phyloP scores from a whole-genome alignment of 345 rosid genomes.

The Lepidium didymum region DNA sequence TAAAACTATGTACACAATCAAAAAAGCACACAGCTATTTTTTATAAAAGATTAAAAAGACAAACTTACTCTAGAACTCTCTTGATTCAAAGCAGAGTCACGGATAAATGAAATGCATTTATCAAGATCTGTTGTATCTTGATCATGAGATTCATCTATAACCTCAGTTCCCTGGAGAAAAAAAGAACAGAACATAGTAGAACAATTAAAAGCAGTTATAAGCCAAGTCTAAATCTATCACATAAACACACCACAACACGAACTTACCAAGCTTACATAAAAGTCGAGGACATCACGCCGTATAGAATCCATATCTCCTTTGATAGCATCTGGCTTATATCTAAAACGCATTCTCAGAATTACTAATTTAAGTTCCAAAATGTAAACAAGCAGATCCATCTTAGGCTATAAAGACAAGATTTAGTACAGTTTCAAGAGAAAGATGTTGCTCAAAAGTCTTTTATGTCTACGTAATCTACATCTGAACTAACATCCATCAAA shows the following conservation, averaged over 20 bases:
- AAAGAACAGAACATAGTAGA: background rate
- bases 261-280: constrained; percentile 56
- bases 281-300: constrained; percentile 52
- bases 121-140: constrained; percentile 97
- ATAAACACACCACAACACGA: background rate
- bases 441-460: background rate
- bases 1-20: background rate
- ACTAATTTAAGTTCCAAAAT: background rate
- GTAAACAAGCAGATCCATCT: background rate
- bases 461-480: background rate
- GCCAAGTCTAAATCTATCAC: background rate
- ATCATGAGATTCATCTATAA: constrained; percentile 72
- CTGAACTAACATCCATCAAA: background rate
- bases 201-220: constrained; percentile 9
- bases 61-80: constrained; percentile 51
- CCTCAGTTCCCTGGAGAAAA: constrained; percentile 64
- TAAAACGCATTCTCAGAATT: constrained; percentile 14
- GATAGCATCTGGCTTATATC: constrained; percentile 76
- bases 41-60: background rate
- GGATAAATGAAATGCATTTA: constrained; percentile 61
- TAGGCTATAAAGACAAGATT: background rate
- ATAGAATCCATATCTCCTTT: constrained; percentile 98
- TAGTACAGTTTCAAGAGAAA: background rate
- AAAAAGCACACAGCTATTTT: background rate
- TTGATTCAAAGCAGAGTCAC: constrained; percentile 35